phyloP scores from a whole-genome alignment of 1,139 yeast species.

The Lodderomyces jiufengensis region DNA sequence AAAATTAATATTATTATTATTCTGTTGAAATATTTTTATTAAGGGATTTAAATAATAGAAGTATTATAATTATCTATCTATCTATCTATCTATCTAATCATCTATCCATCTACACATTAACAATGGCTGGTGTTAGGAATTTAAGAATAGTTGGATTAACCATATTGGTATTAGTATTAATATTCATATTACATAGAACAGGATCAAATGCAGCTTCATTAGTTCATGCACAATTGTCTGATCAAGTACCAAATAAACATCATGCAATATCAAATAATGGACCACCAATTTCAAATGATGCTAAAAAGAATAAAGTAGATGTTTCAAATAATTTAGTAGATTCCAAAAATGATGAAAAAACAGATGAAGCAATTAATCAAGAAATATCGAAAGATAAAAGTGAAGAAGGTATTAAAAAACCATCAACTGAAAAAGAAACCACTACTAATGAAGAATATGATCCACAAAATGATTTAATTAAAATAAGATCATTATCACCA shows the following conservation, averaged over 20 bases:
- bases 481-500: conserved; percentile 61
- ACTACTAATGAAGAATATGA: conserved; percentile 37
- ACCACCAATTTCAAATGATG: conserved; percentile 2
- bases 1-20: too few relatives aligned
- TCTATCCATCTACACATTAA: too few relatives aligned
- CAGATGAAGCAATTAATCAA: conserved; percentile 40
- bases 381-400: conserved; percentile 30
- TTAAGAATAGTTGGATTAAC: conserved; percentile 19
- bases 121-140: conserved; percentile 18
- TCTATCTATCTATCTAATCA: too few relatives aligned
- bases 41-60: too few relatives aligned
- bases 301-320: conserved; percentile 7
- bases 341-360: conserved; percentile 32
- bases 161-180: conserved; percentile 14
- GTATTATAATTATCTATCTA: too few relatives aligned
- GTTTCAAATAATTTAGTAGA: conserved; percentile 23
- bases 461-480: conserved; percentile 57
- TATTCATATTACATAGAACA: conserved; percentile 17
- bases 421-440: conserved; percentile 4
- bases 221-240: conserved; percentile 15
- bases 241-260: conserved; percentile 13
- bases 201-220: conserved; percentile 13
- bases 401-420: conserved; percentile 6
- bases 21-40: too few relatives aligned
- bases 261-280: conserved; percentile 6